Evolutionary conservation across 2,329 filamentous ascomycete genomes (phyloP).

Genomic region (Zymoseptoria ardabiliae): DNA sequence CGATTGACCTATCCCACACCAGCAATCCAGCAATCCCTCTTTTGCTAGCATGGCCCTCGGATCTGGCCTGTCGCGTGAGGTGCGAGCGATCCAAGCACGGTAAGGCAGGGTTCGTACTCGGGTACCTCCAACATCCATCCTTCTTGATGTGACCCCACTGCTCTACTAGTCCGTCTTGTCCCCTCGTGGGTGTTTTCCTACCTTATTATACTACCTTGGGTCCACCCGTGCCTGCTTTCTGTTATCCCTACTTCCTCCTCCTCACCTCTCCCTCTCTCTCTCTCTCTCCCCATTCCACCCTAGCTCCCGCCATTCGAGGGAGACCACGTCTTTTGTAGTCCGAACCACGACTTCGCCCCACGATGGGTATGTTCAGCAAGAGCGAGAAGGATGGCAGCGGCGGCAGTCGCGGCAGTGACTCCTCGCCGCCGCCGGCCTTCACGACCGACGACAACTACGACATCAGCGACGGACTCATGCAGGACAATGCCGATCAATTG

Average conservation of each 20-base stretch:
- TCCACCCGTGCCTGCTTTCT: not conserved
- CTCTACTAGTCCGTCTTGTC: too few species aligned
- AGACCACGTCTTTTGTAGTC: not conserved
- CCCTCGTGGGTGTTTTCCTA: not conserved
- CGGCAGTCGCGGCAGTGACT: not conserved
- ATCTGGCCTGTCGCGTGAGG: not conserved
- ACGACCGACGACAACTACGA: not conserved
- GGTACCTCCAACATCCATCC: not conserved
- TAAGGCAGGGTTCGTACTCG: too few species aligned
- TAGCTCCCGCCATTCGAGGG: not conserved
- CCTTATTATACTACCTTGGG: not conserved
- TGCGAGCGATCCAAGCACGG: not conserved
- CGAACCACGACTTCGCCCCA: not conserved
- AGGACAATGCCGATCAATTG: conserved; percentile 24
- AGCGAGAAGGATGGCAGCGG: not conserved
- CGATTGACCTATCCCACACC: not conserved
- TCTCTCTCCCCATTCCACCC: not conserved
- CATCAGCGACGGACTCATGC: conserved; percentile 6
- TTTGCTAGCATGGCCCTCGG: not conserved
- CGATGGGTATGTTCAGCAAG: not conserved
- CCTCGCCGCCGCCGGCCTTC: not conserved
- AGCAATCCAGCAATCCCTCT: not conserved
- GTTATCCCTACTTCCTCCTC: not conserved
- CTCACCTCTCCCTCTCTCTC: too few species aligned
- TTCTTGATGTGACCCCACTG: not conserved